Base-by-base conservation (phyloP, 805 yeast genomes). In the Saturnispora diversa region DNA sequence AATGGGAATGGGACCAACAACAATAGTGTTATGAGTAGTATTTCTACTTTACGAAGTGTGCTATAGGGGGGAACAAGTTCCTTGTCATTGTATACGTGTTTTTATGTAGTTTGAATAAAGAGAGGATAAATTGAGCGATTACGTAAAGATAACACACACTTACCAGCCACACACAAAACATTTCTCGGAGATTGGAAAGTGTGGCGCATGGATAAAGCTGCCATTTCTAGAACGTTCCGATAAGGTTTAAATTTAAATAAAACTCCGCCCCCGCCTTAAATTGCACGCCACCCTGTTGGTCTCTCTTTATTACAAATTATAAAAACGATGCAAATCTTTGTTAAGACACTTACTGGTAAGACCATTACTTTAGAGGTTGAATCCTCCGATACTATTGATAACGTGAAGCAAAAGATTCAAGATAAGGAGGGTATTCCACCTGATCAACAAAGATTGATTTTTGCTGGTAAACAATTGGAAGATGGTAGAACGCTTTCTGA, bases 301-400 rank as follows among this genome's bases (percentile, higher is more conserved):
- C 12, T 11, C 23, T 8, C 10, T 2, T 19, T 30, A 10, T 19
- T 30, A 17, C 66, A 46, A 67, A 63, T 51, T 64, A 64, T 57
- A 66, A n/a, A n/a, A 63, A 44, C 86, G 60, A 83, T 84, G 94
- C 92, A 84, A 77, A 88, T 90, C 77, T 92, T 90, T 75, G 97
- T 92, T 74, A 92, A 90, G 76, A 90, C 98, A 75, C 80, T 92
- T 69, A 88, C 97, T 61, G 97, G 97, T 76, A 90, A 90, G 86
- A 81, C 97, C 65, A 90, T 92, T 75, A 68, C 80, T 48, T 69
- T 74, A 51, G 78, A 77, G 66, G 92, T 86, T 54, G 95, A 86
- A 70, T 85, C 95, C 46, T 84, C 94, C 43, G 95, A 86, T 74
- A 86, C 95, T 53, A 85, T 86, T 62, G 95, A 85, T 72, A 86